Conservation (phyloP, 345 rosid species). For the Pistacia integerrima region DNA sequence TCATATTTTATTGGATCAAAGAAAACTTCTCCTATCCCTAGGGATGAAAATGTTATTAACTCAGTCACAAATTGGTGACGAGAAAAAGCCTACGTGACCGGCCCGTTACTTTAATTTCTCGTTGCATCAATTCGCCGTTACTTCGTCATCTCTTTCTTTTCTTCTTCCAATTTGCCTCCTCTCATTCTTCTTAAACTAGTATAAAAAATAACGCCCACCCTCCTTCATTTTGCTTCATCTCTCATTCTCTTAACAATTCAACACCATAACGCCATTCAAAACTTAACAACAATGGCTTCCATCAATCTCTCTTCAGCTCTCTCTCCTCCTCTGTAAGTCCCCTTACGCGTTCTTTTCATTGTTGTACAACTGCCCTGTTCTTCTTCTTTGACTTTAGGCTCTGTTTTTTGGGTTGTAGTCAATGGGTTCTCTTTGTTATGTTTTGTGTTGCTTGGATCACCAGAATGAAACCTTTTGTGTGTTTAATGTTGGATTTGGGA, state of each 20-base stretch:
- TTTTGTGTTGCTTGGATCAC: neutral
- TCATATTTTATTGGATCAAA: too few relatives aligned
- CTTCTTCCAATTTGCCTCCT: conserved; percentile 3
- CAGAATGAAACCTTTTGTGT: neutral
- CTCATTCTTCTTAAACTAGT: neutral
- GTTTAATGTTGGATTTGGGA: neutral
- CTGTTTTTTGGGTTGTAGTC: too few relatives aligned
- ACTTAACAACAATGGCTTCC: conserved; percentile 36
- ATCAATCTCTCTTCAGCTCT: conserved; percentile 42
- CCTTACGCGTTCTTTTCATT: too few relatives aligned
- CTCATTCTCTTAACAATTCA: too few relatives aligned
- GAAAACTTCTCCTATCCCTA: too few relatives aligned
- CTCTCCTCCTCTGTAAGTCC: conserved; percentile 36
- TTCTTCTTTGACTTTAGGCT: neutral
- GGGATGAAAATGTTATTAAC: too few relatives aligned
- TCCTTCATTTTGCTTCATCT: too few relatives aligned
- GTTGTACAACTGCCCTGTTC: too few relatives aligned
- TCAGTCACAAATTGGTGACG: too few relatives aligned
- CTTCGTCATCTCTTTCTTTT: neutral
- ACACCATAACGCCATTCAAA: too few relatives aligned
- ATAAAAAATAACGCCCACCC: too few relatives aligned
- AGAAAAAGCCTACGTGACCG: neutral
- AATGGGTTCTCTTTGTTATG: neutral
- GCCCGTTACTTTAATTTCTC: neutral
- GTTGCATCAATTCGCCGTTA: neutral